Evolutionary conservation across 2,329 filamentous ascomycete species (phyloP), one percentile per base, ranked within the genome.

Genomic region (Cytospora piceae): DNA sequence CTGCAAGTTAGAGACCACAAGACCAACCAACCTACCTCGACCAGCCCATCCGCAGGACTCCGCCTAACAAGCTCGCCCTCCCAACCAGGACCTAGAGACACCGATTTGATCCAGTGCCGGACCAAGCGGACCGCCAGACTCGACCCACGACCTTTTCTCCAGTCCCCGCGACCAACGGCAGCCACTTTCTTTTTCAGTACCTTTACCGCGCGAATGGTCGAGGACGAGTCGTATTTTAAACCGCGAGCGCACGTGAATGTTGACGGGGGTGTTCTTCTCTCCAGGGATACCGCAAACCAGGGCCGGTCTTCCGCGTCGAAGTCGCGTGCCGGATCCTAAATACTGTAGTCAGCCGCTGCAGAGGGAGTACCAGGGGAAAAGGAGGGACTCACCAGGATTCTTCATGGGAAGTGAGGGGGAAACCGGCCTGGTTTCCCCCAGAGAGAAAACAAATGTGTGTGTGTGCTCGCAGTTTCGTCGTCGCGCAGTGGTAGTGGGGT

Each of bases 141-240:
- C 51, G 46, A 29, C 58, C 57, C 58, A 60, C 58, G 46, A 60
- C 27, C n/a, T 60, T 52, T 24, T 34, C n/a, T 51, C 58, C 42
- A 51, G 46, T 24, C 5, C 46, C 14, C 27, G 31, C 58, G 42
- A 60, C 29, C 46, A 60, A 29, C 58, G 46, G 46, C 24, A 22
- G 32, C 58, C 58, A 60, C 46, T 7, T 46, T 59, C 58, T 52
- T 34, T 14, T 15, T 53, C 8, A n/a, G 20, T 60, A 60, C 46
- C 46, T 37, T n/a, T 24, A 52, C 34, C 31, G 14, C 51, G 3
- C 42, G 39, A n/a, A 22, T 15, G 20, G 31, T 32, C 4, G 9
- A 12, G 6, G 4, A 17, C 15, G 1, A 22, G 29, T n/a, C 57
- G 20, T n/a, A 11, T 32, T 20, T 17, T 34, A 31, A 32, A 11